Conservation (phyloP, 169 alveolate genomes). For the Pseudocohnilembus persalinus region DNA sequence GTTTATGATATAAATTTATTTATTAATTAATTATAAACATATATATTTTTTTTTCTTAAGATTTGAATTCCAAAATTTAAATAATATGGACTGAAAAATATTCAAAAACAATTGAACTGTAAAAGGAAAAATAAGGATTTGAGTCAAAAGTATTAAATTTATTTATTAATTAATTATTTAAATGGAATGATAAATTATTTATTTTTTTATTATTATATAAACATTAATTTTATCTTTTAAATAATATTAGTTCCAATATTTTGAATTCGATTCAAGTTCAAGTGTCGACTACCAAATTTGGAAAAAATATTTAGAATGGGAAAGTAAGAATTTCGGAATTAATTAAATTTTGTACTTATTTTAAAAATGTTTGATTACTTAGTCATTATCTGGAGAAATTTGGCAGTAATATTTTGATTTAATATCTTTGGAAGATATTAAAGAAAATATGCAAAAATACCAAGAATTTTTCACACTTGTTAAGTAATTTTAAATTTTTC, state of each 20-base stretch:
- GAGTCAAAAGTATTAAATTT: too few species aligned
- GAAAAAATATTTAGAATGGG: background rate
- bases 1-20: too few species aligned
- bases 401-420: background rate
- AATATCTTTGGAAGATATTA: background rate
- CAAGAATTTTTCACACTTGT: background rate
- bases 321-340: background rate
- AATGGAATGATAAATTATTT: too few species aligned
- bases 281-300: background rate
- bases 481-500: too few species aligned
- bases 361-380: background rate
- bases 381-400: background rate
- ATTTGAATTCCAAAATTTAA: too few species aligned
- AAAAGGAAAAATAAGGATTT: too few species aligned
- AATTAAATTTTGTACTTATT: background rate
- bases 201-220: too few species aligned
- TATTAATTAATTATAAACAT: too few species aligned
- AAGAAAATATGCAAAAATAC: background rate
- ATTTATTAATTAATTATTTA: too few species aligned
- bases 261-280: background rate
- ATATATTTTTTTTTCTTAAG: too few species aligned
- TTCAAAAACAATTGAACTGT: too few species aligned
- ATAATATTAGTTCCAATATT: background rate
- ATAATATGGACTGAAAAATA: too few species aligned
- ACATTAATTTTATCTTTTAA: background rate